Percentiles rank a stretch among this genome's conserved stretches.
These are phyloP conservation scores for Diaporthe australafricana DNA, from an alignment of 2,329 filamentous ascomycete genomes.

Conservation along the genomic window DNA sequence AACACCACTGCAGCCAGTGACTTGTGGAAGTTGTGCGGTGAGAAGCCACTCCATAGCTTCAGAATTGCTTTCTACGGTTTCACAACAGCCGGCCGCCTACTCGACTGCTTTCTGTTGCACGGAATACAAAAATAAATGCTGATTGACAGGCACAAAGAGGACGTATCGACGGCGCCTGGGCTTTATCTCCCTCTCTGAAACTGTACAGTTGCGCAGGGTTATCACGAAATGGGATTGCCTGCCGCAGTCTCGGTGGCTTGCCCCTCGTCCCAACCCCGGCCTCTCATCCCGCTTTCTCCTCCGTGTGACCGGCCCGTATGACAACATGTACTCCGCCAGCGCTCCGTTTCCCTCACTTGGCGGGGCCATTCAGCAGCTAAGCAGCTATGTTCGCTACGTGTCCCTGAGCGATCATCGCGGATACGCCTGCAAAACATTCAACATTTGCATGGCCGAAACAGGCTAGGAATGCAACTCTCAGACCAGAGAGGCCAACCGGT, in stretches of 20 bases:
- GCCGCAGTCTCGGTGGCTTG: conserved; percentile 11
- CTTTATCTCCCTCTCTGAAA: conserved; percentile 17
- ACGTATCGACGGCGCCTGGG: not conserved
- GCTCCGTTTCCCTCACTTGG: conserved; percentile 9
- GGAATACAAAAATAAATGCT: conserved; percentile 7
- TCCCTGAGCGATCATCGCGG: conserved; percentile 25
- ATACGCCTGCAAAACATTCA: conserved; percentile 26
- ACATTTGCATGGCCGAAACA: conserved; percentile 18
- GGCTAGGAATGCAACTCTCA: conserved; percentile 19
- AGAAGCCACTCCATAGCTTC: conserved; percentile 20
- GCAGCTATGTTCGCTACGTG: not conserved
- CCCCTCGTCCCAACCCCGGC: conserved; percentile 31
- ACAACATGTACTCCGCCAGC: conserved; percentile 27
- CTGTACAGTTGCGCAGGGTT: conserved; percentile 24
- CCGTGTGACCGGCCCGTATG: conserved; percentile 33
- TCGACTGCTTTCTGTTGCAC: conserved; percentile 30
- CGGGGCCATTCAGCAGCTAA: conserved; percentile 26
- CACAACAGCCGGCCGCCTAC: conserved; percentile 26
- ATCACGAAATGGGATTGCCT: conserved; percentile 12
- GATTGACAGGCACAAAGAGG: conserved; percentile 5
- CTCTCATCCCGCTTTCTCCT: conserved; percentile 27
- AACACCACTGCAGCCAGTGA: conserved; percentile 21
- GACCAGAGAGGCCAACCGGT: conserved; percentile 19
- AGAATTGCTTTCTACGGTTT: conserved; percentile 25
- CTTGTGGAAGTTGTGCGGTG: not conserved